phyloP scores from a whole-genome alignment of 2,329 filamentous ascomycete genomes.

The Trichoderma atrobrunneum region DNA sequence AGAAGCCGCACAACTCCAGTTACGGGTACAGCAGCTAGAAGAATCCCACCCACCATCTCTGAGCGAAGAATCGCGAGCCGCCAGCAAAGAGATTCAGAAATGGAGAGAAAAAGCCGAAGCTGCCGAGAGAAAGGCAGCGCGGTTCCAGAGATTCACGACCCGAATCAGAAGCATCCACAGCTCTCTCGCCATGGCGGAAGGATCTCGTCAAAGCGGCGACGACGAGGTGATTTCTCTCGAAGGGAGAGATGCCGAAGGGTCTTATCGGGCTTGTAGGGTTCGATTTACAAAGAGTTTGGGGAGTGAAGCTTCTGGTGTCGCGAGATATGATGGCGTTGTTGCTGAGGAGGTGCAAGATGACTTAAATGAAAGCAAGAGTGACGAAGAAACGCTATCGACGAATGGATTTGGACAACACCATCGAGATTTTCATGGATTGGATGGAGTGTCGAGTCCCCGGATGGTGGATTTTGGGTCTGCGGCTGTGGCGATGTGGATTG shows the following conservation, averaged over 20 bases:
- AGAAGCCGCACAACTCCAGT: slow-evolving; percentile 44
- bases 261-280: slow-evolving; percentile 1
- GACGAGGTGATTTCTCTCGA: not conserved
- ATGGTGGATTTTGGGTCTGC: slow-evolving; percentile 22
- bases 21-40: slow-evolving; percentile 45
- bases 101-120: slow-evolving; percentile 57
- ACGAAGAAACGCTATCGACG: not conserved
- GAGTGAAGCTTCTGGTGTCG: not conserved
- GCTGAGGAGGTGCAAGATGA: not conserved
- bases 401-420: too few species aligned
- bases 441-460: slow-evolving; percentile 1
- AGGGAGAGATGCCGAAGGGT: not conserved
- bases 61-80: slow-evolving; percentile 36
- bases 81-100: slow-evolving; percentile 32
- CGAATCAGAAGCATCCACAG: slow-evolving; percentile 34
- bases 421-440: not conserved
- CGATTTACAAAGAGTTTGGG: not conserved
- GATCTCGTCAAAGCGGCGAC: not conserved
- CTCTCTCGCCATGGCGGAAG: not conserved
- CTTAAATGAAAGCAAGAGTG: not conserved
- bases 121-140: slow-evolving; percentile 52
- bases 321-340: not conserved
- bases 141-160: slow-evolving; percentile 45
- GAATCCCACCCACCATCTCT: slow-evolving; percentile 41
- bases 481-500: slow-evolving; percentile 33